phyloP scores from a whole-genome alignment of 1,139 yeast genomes.

The Geotrichum reessii region DNA sequence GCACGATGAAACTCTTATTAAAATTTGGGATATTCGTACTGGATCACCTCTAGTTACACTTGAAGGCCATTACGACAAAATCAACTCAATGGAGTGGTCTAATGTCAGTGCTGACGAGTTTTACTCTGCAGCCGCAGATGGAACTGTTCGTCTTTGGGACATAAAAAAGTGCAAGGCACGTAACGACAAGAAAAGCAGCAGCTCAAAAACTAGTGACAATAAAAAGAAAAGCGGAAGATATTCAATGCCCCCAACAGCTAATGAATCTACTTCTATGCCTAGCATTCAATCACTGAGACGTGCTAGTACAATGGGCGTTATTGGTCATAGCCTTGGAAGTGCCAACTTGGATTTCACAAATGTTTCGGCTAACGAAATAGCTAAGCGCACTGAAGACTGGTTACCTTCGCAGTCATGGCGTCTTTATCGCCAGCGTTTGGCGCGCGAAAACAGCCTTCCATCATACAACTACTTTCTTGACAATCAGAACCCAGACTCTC shows the following conservation, averaged over 20 bases:
- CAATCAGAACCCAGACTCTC: slow-evolving; percentile 21
- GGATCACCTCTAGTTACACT: slow-evolving; percentile 48
- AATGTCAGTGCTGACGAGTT: slow-evolving; percentile 42
- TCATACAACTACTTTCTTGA: slow-evolving; percentile 30
- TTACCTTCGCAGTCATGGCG: slow-evolving; percentile 32
- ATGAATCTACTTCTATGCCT: not conserved
- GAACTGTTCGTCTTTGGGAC: slow-evolving; percentile 72
- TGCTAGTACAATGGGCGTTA: not conserved
- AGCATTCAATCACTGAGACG: not conserved
- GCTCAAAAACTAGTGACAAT: not conserved
- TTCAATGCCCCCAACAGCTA: not conserved
- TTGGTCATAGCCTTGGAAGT: not conserved
- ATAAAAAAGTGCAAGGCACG: slow-evolving; percentile 38
- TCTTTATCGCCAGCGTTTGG: slow-evolving; percentile 31
- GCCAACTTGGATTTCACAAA: not conserved
- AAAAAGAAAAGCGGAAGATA: not conserved
- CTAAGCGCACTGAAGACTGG: slow-evolving; percentile 23
- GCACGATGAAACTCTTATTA: slow-evolving; percentile 52
- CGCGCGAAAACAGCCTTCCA: slow-evolving; percentile 29
- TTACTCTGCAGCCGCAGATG: slow-evolving; percentile 65
- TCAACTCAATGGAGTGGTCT: slow-evolving; percentile 61
- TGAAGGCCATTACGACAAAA: slow-evolving; percentile 51
- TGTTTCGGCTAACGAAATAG: not conserved
- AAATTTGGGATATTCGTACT: slow-evolving; percentile 71
- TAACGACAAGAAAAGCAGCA: no score